Base-by-base conservation (phyloP, 2,329 filamentous ascomycete species). In the Geosmithia morbida region DNA sequence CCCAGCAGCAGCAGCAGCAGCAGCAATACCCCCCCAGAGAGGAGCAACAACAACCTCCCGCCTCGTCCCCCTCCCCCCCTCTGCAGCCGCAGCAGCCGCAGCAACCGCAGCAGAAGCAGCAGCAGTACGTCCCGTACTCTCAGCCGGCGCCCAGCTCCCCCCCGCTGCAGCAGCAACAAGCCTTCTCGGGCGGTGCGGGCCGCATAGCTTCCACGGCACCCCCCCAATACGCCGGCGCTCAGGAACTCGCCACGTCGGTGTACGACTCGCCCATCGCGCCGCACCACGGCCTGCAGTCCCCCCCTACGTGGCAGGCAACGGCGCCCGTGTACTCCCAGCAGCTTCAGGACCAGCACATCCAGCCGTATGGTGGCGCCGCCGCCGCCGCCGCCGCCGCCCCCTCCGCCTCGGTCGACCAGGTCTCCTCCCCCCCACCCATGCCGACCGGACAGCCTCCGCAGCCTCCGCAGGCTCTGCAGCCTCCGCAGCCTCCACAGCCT, bases 221-320 rank as follows among this genome's bases (percentile, higher is more conserved):
- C 33, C 22, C 10, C 33, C 83, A 79, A 60, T 83, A 77, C 11
- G 84, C 83, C 55, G 79, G 81, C 26, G 77, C 85, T 1, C 85
- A 89, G 63, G 85, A 90, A 64, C 69, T 90, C 44, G 82, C 84
- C 22, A 87, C 85, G 0, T 85, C 83, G 1, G 78, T 77, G 10
- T 89, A 88, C 57, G 83, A 88, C 61, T 85, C 83, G 3, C 85
- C 84, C 41, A 72, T 85, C 40, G 76, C 71, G 13, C 61, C 70
- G 56, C 66, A 67, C 29, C 63, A 58, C 51, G 33, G 33, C 11
- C 33, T 37, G 33, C 33, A 37, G 33, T 37, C 33, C 11, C 33
- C 33, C 11, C 33, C 33, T 63, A n/a, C 54, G 57, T 7, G 57
- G 60, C 11, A 37, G 33, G 33, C 33, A 5, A 37, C 33, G 11